Evolutionary conservation across 495 filamentous ascomycete genomes (phyloP), one percentile per base, ranked within the genome.

Genomic region (Umbilicaria muhlenbergii): DNA sequence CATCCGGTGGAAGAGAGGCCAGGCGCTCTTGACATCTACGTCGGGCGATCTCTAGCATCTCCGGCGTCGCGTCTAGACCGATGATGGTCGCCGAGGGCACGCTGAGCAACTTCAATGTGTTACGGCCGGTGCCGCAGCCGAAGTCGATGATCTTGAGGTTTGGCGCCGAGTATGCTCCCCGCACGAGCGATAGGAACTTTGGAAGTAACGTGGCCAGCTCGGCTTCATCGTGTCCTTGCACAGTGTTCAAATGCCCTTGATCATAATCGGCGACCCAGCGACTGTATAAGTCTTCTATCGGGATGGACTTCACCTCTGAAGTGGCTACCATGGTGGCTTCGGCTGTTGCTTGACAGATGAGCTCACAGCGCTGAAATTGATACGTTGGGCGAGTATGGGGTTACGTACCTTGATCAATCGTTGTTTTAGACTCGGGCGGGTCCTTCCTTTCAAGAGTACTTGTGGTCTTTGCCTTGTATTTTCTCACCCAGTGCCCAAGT

Each of bases 41-140:
- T 2, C 68, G 57, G 14, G 78, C 80, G 5, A 75, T 65, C 1
- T 68, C 67, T 13, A 84, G 56, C 78, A 74, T 74, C 2, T 60
- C 60, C 0, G 57, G 57, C 5, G 66, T 69, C 3, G 70, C 69
- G 54, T 77, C 75, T 0, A 75, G 47, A 3, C 65, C 70, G 5
- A 65, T 46, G 12, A 77, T 56, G 3, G 54, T 34, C 10, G 67
- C 45, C 7, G 48, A 44, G 21, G 59, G 50, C 12, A 54, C 11
- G 39, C 46, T 31, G 33, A 75, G 56, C 14, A 85, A 62, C 16
- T 74, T 74, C 5, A 68, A 44, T 5, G 78, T 84, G 47, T 81
- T 84, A 19, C 81, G 67, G 15, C 78, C 80, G 0, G 80, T 86
- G 6, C 80, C 80, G 48, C 78, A 83, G 13, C 81, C 81, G 6